Percentiles rank a stretch among this genome's conserved stretches.
Conservation (phyloP, 2,329 filamentous ascomycete species). For the Lithohypha guttulata region DNA sequence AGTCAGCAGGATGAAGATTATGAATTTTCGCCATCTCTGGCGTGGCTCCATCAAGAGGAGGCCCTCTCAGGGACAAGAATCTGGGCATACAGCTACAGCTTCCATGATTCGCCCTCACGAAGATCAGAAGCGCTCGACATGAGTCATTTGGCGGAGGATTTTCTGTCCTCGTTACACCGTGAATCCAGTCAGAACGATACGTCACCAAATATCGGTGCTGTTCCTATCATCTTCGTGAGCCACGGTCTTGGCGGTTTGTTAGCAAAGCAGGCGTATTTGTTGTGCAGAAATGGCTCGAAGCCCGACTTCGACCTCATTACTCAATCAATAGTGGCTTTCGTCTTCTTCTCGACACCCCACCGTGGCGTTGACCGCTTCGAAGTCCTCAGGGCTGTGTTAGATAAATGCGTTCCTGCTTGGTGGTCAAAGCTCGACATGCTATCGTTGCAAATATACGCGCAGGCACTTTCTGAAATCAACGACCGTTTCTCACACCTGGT, state of each 20-base stretch:
- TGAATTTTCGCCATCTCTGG: conserved; percentile 30
- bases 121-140: conserved; percentile 9
- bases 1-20: conserved; percentile 26
- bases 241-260: conserved; percentile 14
- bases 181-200: not conserved
- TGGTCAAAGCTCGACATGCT: conserved; percentile 29
- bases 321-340: conserved; percentile 13
- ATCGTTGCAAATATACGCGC: conserved; percentile 31
- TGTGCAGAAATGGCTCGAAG: conserved; percentile 10
- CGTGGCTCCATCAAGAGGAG: conserved; percentile 29
- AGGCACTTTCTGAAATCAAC: conserved; percentile 32
- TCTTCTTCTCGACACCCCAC: conserved; percentile 26
- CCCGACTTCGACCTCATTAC: conserved; percentile 2
- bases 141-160: conserved; percentile 14
- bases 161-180: conserved; percentile 10
- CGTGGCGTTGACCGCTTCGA: conserved; percentile 22
- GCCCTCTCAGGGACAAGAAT: conserved; percentile 19
- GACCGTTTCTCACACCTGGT: conserved; percentile 35
- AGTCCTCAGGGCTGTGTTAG: conserved; percentile 26
- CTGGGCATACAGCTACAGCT: conserved; percentile 24
- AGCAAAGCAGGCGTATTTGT: conserved; percentile 13
- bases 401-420: conserved; percentile 13
- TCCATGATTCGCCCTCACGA: conserved; percentile 8
- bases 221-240: conserved; percentile 14
- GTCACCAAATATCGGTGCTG: conserved; percentile 2